Evolutionary conservation across 441 rosid genomes (phyloP), one percentile per base, ranked within the genome.

Genomic region (Adansonia rubrostipa): DNA sequence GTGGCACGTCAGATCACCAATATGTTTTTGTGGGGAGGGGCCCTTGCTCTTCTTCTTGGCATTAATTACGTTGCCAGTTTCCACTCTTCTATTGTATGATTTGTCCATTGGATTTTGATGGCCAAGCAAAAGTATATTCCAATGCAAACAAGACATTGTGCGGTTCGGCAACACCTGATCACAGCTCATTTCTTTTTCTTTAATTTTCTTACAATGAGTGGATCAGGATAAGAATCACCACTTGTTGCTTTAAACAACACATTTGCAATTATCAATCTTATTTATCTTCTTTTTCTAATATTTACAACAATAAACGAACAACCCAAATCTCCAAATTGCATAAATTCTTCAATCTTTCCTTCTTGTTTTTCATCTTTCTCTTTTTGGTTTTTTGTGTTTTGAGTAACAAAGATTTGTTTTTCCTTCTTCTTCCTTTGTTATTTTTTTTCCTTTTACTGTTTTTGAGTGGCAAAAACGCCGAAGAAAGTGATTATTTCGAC

Each of bases 141-240:
- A 28, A 33, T 13, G n/a, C 44, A 28, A 33, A 24, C 66, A 14
- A 64, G 47, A 42, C 7, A 53, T 4, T 53, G 51, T 65, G 70
- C 6, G 48, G 13, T 40, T 60, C 0, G 48, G 44, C 3, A 65
- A 15, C 70, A 15, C 6, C 48, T 6, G 13, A n/a, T 8, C 3
- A 53, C 19, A 53, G 58, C 19, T 53, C 19, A 0, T 15, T 53
- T 14, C 9, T 8, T 3, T 9, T 10, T 9, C 9, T 15, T 42
- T 66, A 48, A 10, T 50, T 33, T 40, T 28, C 3, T 36, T 6
- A 22, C 65, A 57, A n/a, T 19, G 36, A 56, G 84, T 81, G 87
- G 91, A 85, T 81, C 74, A 87, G 89, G 91, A 87, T 87, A 86
- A 89, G 89, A 0, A 1, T n/a, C 60, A 6, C 60, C 58, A 8